Evolutionary conservation across 1,284 basidiomycete species (phyloP).

Genomic region (Malassezia arunalokei): DNA sequence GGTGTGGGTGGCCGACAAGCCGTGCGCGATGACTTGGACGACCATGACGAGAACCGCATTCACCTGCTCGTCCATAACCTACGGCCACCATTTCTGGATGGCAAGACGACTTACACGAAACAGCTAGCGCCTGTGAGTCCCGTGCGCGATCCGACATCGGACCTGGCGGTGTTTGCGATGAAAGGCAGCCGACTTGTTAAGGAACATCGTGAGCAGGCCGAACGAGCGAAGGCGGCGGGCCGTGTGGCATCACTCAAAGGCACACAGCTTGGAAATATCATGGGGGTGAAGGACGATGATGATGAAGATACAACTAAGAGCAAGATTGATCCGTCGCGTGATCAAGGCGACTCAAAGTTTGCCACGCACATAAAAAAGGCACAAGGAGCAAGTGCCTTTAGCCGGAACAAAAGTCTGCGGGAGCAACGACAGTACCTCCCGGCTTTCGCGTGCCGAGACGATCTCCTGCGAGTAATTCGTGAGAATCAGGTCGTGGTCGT

Average conservation of each 20-base stretch:
- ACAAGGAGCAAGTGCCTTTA: constrained; percentile 54
- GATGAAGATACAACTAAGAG: constrained; percentile 40
- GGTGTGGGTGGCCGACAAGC: constrained; percentile 70
- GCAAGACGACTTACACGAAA: constrained; percentile 86
- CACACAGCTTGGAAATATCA: constrained; percentile 85
- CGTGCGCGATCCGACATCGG: constrained; percentile 79
- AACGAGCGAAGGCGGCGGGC: constrained; percentile 63
- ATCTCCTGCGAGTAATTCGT: constrained; percentile 72
- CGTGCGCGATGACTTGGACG: constrained; percentile 66
- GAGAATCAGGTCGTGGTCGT: constrained; percentile 92
- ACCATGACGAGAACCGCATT: constrained; percentile 86
- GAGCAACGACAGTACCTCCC: constrained; percentile 94
- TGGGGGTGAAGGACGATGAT: constrained; percentile 92
- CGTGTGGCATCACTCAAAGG: constrained; percentile 86
- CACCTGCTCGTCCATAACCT: constrained; percentile 95
- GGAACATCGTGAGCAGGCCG: constrained; percentile 88
- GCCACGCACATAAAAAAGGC: constrained; percentile 61
- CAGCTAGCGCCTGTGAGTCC: constrained; percentile 96
- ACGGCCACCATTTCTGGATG: constrained; percentile 94
- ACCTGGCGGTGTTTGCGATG: constrained; percentile 87
- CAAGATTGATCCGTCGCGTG: constrained; percentile 46
- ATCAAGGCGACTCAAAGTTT: constrained; percentile 88
- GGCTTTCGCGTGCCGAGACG: constrained; percentile 92
- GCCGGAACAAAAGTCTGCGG: constrained; percentile 69
- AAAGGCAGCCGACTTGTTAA: constrained; percentile 87